Evolutionary conservation across 2,329 filamentous ascomycete species (phyloP), one percentile per base, ranked within the genome.

Genomic region (Celoporthe dispersa): DNA sequence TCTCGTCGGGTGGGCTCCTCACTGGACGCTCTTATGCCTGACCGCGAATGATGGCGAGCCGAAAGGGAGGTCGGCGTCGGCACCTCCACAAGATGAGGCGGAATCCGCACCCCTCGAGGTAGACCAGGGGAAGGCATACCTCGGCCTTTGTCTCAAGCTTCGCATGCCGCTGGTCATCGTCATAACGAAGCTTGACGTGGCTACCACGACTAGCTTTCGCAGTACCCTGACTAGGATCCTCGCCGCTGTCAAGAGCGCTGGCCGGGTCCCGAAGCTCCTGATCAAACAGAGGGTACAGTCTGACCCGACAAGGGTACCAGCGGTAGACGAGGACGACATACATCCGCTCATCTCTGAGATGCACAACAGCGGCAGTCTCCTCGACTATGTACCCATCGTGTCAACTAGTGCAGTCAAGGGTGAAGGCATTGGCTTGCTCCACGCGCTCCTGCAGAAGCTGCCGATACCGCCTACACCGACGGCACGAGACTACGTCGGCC

Each of bases 1-100:
- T 0, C 84, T 99, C n/a, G 87, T 99, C 73, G 96, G 94, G 61
- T 98, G 96, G 94, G 92, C 93, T 51, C 96, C 96, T 11, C 94
- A 98, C 78, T 99, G 96, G 91, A 94, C 93, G 1, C 80, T 97
- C 31, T 85, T 98, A 2, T 98, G 97, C 74, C 89, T 98, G 72
- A 90, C 94, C 62, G 94, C 93, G 48, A 92, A 96, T 76, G 91
- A 92, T 73, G 84, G 86, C 14, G 88, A 91, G 16, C n/a, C 41
- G 3, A 69, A 68, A 28, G 75, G 78, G 61, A 74, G 75, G 3
- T 74, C 76, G 4, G 76, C 77, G 59, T 76, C 78, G 37, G 81
- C 85, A 25, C 82, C 84, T 1, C 80, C 84, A 12, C 83, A 85
- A 72, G 88, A 89, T 66, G 79, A 83, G 39, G 76, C 87, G 14